These are phyloP conservation scores for Rosa chinensis DNA, from an alignment of 306 rosid species.

Conservation along the genomic window DNA sequence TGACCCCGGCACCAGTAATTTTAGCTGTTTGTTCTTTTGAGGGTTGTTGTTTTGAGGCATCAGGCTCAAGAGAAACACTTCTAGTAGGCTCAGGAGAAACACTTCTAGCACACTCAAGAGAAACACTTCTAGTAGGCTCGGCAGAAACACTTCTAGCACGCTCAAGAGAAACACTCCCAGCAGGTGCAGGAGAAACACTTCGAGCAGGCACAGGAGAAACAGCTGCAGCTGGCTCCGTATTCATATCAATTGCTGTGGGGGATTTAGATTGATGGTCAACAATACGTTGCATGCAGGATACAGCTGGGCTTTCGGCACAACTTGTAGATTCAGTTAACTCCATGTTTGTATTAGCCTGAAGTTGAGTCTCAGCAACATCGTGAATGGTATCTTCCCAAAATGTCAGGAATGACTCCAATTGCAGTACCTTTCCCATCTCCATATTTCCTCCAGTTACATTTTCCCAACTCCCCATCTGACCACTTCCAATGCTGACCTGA, in stretches of 20 bases:
- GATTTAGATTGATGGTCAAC: slow-evolving; percentile 47
- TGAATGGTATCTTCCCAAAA: slow-evolving; percentile 60
- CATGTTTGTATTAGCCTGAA: slow-evolving; percentile 35
- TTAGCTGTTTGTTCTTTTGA: slow-evolving; percentile 37
- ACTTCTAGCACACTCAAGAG: slow-evolving; percentile 23
- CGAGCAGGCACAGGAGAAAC: slow-evolving; percentile 25
- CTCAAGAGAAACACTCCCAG: slow-evolving; percentile 17
- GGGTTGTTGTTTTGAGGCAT: slow-evolving; percentile 38
- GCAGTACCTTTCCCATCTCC: slow-evolving; percentile 47
- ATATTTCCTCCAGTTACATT: slow-evolving; percentile 27
- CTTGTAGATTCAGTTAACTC: slow-evolving; percentile 57
- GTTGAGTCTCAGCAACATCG: slow-evolving; percentile 29
- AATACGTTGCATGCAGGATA: slow-evolving; percentile 47
- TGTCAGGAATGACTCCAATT: slow-evolving; percentile 51
- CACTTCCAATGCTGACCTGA: slow-evolving; percentile 42
- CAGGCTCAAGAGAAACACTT: not conserved
- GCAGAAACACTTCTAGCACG: slow-evolving; percentile 14
- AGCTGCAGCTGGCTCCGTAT: slow-evolving; percentile 49
- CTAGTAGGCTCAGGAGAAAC: not conserved
- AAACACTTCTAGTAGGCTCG: slow-evolving; percentile 42
- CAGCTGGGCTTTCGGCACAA: slow-evolving; percentile 43
- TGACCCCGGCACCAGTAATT: slow-evolving; percentile 41
- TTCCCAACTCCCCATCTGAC: slow-evolving; percentile 41
- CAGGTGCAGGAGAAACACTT: not conserved
- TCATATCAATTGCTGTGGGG: slow-evolving; percentile 60